phyloP scores from a whole-genome alignment of 345 rosid genomes.

The Euclidium syriacum region DNA sequence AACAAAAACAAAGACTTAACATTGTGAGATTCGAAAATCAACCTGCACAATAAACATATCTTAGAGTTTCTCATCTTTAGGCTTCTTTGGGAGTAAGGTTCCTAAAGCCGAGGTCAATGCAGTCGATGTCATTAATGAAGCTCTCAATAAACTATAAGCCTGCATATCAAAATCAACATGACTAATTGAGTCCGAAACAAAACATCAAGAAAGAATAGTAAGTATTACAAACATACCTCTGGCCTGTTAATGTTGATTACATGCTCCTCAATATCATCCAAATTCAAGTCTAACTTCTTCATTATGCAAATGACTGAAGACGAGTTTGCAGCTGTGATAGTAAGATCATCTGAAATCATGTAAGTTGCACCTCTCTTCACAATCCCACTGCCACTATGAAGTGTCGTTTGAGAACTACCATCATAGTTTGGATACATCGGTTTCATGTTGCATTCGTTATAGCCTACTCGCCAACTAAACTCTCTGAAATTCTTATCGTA shows the following conservation, averaged over 20 bases:
- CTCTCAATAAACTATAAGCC: neutral
- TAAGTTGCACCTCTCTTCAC: neutral
- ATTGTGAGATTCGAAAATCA: neutral
- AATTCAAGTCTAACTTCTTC: neutral
- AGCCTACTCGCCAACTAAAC: too few species aligned
- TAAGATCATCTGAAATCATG: conserved; percentile 9
- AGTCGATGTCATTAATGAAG: conserved; percentile 6
- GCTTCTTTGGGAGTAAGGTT: neutral
- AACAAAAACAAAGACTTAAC: neutral
- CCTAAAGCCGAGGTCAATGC: neutral
- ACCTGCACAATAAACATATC: neutral
- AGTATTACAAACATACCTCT: neutral
- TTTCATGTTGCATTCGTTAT: neutral
- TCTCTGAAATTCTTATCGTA: neutral
- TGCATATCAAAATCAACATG: neutral
- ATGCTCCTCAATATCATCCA: conserved; percentile 8
- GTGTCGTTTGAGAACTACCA: neutral
- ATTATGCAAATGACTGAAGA: neutral
- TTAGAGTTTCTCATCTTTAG: neutral
- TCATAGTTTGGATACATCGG: neutral
- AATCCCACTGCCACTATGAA: neutral
- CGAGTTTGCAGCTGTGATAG: neutral
- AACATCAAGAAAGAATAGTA: neutral
- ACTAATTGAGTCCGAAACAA: neutral
- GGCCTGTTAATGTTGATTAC: neutral